Percentiles rank a stretch among this genome's conserved stretches.
These are phyloP conservation scores for Leucocoprinus leucothites DNA, from an alignment of 768 basidiomycete species.

Conservation along the genomic window DNA sequence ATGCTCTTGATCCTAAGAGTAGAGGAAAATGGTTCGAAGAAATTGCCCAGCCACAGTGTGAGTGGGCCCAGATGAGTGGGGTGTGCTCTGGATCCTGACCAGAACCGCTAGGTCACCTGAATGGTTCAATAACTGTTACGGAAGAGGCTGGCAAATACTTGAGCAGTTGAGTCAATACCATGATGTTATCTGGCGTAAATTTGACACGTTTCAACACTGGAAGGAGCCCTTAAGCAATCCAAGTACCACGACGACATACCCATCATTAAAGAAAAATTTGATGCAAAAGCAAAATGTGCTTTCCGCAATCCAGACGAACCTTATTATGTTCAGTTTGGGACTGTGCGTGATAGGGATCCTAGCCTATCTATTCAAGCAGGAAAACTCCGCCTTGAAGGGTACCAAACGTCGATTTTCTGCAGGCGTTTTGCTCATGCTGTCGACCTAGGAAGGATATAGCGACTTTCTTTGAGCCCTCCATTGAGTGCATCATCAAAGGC, in stretches of 20 bases:
- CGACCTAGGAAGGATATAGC: constrained; percentile 26
- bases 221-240: constrained; percentile 34
- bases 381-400: constrained; percentile 35
- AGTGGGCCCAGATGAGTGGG: neutral
- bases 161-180: constrained; percentile 20
- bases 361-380: constrained; percentile 36
- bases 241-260: constrained; percentile 34
- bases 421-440: neutral
- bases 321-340: constrained; percentile 39
- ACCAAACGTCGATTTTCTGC: neutral
- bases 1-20: constrained; percentile 17
- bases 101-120: constrained; percentile 29
- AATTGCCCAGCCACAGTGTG: constrained; percentile 21
- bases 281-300: constrained; percentile 37
- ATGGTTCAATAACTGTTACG: constrained; percentile 43
- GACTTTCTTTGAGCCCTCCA: constrained; percentile 31
- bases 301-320: constrained; percentile 32
- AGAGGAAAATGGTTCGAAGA: constrained; percentile 28
- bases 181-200: neutral
- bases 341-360: constrained; percentile 33
- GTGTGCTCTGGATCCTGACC: no score
- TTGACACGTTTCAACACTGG: neutral
- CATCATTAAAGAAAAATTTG: constrained; percentile 36
- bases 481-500: constrained; percentile 28
- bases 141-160: constrained; percentile 31